These are phyloP conservation scores for Daldinia caldariorum DNA, from an alignment of 495 filamentous ascomycete species.

Conservation along the genomic window DNA sequence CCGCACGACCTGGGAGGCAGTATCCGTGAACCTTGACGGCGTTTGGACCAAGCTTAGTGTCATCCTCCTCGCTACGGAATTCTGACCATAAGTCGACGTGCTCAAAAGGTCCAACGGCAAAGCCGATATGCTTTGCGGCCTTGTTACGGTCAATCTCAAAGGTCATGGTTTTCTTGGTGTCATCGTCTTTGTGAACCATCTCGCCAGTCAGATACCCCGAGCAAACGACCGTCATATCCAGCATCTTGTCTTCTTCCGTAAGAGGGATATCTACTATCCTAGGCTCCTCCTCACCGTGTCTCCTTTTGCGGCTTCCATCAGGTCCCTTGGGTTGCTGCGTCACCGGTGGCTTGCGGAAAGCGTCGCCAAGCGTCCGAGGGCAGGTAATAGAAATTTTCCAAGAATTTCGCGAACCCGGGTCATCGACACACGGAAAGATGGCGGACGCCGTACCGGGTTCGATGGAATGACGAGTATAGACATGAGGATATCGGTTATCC, in stretches of 20 bases:
- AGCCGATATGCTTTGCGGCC: conserved; percentile 86
- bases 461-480: conserved; percentile 83
- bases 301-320: conserved; percentile 47
- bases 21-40: conserved; percentile 87
- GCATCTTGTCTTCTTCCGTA: conserved; percentile 78
- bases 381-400: conserved; percentile 91
- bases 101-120: conserved; percentile 94
- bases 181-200: conserved; percentile 73
- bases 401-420: conserved; percentile 76
- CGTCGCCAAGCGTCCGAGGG: conserved; percentile 84
- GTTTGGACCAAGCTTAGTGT: conserved; percentile 85
- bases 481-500: conserved; percentile 86
- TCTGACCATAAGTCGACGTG: conserved; percentile 84
- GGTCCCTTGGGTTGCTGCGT: conserved; percentile 34
- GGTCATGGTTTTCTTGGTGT: conserved; percentile 81
- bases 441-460: conserved; percentile 82
- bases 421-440: conserved; percentile 92
- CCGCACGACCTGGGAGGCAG: conserved; percentile 82
- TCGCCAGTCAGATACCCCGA: conserved; percentile 90
- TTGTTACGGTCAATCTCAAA: conserved; percentile 77
- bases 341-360: conserved; percentile 62
- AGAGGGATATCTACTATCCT: conserved; percentile 54
- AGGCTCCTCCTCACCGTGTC: conserved; percentile 46
- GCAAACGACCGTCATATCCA: conserved; percentile 90
- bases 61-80: conserved; percentile 87